A percentile compares a stretch with the other conserved stretches of the same genome.
These are phyloP conservation scores for Fraxinus pennsylvanica DNA, from an alignment of 257 asterid genomes.

Conservation along the genomic window DNA sequence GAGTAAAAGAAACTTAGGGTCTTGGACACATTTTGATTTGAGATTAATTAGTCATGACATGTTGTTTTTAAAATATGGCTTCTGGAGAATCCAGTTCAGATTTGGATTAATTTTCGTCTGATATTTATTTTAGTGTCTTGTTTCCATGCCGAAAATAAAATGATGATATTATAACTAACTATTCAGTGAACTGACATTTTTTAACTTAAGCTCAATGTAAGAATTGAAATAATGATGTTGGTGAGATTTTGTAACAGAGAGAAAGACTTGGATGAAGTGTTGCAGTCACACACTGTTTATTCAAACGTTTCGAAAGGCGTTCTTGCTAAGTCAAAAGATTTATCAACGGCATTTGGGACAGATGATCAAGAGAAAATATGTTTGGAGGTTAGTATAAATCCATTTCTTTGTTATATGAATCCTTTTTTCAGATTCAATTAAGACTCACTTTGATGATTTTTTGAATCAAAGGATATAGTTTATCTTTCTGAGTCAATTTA, in stretches of 20 bases:
- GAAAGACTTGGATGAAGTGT: slow-evolving; percentile 94
- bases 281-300: slow-evolving; percentile 90
- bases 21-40: background rate
- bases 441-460: background rate
- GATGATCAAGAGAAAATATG: slow-evolving; percentile 80
- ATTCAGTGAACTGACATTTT: background rate
- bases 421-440: background rate
- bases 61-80: background rate
- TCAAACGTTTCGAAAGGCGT: slow-evolving; percentile 87
- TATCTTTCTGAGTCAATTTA: background rate
- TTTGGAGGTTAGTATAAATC: slow-evolving; percentile 56
- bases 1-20: background rate
- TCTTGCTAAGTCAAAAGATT: slow-evolving; percentile 82
- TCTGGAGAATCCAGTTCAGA: background rate
- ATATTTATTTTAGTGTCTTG: background rate
- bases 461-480: background rate
- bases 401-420: background rate
- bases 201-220: background rate
- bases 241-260: slow-evolving; percentile 47
- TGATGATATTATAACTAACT: background rate
- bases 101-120: background rate
- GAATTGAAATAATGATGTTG: slow-evolving; percentile 4
- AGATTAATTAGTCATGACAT: background rate
- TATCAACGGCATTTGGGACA: slow-evolving; percentile 73
- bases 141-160: background rate